Base-by-base conservation (phyloP, 2,329 filamentous ascomycete genomes). In the Pseudopithomyces maydicus region DNA sequence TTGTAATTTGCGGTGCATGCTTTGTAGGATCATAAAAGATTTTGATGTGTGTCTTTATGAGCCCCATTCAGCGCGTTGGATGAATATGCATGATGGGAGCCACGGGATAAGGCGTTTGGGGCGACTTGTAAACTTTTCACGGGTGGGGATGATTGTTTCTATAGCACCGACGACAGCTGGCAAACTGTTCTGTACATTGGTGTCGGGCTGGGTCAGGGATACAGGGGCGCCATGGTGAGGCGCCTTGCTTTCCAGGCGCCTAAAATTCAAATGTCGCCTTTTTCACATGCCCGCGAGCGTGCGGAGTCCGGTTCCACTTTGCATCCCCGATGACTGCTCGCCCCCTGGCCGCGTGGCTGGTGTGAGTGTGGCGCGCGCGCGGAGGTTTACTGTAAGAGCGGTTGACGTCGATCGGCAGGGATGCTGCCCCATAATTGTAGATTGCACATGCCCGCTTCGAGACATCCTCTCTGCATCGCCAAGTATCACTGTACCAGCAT, bases 161-260 rank as follows among this genome's bases (percentile, higher is more conserved):
- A 43, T 33, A 49, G 44, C 26, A 41, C 52, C 17, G 26, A 43
- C 38, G 5, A n/a, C 20, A 26, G 49, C 33, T 35, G 17, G 17
- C 35, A 14, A 5, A 36, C 12, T 45, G 22, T 17, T 38, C 17
- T 55, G 38, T 50, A 32, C 35, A 33, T 46, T 33, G 41, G 39
- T 23, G 17, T 46, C 35, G 45, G 23, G 36, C 19, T 45, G 22
- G 35, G 36, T 32, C 29, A 22, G 32, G 19, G 12, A 48, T 43
- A 46, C 39, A 45, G 44, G n/a, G 54, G 48, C 54, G 57, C 56
- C 59, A 52, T 62, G 44, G 59, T 52, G 8, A 54, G 56, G 59
- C 57, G 35, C 43, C 54, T 59, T 23, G 4, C 39, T 29, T 35
- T 55, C 15, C 35, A 36, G 35, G 35, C 56, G 39, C 51, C 35